A percentile compares a stretch with the other conserved stretches of the same genome.
Evolutionary conservation across 352 stramenopile species (phyloP).

Genomic region (Globisporangium middletonii): DNA sequence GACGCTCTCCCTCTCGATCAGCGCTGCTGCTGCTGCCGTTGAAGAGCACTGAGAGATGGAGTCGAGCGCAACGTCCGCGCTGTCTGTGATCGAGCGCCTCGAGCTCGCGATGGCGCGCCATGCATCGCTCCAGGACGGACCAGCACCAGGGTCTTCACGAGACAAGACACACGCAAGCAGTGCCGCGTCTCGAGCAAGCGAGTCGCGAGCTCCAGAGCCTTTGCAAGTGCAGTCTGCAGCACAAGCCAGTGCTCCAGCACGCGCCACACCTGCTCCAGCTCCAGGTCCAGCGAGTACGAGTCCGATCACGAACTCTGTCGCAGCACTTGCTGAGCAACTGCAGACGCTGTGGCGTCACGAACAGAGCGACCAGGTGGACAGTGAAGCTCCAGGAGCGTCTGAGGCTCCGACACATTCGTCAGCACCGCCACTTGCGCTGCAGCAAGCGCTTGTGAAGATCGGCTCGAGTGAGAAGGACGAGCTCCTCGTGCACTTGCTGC

Average conservation of each 20-base stretch:
- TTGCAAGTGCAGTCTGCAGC: background rate
- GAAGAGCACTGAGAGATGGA: background rate
- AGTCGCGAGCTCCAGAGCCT: background rate
- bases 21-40: too few relatives aligned
- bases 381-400: background rate
- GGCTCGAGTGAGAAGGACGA: constrained; percentile 47
- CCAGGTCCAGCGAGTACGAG: background rate
- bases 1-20: too few relatives aligned
- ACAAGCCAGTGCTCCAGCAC: background rate
- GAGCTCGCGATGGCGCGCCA: constrained; percentile 15
- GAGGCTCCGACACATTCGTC: background rate
- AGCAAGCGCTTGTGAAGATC: constrained; percentile 40
- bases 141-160: background rate
- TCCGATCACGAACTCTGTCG: constrained; percentile 8
- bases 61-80: background rate
- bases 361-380: constrained; percentile 1
- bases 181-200: background rate
- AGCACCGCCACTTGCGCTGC: constrained; percentile 1
- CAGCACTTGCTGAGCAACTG: constrained; percentile 23
- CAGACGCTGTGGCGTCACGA: constrained; percentile 18
- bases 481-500: constrained; percentile 42
- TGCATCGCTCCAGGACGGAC: constrained; percentile 1
- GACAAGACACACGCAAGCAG: too few relatives aligned
- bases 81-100: constrained; percentile 22
- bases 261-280: background rate